A percentile compares a stretch with the other conserved stretches of the same genome.
Conservation (phyloP, 1,139 yeast genomes). For the Wickerhamomyces sp. region DNA sequence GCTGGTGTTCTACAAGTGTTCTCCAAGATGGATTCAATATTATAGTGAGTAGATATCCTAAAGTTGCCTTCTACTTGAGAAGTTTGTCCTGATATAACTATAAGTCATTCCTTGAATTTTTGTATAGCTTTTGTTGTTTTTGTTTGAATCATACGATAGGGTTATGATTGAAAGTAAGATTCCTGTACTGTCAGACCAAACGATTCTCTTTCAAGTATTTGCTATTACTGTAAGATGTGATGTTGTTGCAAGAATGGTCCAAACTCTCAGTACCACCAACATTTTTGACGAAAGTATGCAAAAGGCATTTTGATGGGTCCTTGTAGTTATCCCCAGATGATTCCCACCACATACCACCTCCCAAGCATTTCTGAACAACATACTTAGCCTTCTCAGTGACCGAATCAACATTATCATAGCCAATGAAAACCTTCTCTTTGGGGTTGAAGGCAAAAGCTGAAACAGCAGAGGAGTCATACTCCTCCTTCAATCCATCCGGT, state of each 20-base stretch:
- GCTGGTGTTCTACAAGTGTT: slow-evolving; percentile 73
- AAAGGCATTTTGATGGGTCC: slow-evolving; percentile 32
- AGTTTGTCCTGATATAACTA: no score
- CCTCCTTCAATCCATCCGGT: slow-evolving; percentile 36
- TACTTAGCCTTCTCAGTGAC: slow-evolving; percentile 57
- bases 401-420: slow-evolving; percentile 62
- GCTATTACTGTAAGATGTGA: slow-evolving; percentile 9
- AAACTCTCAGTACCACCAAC: slow-evolving; percentile 33
- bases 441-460: slow-evolving; percentile 55
- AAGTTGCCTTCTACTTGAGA: no score
- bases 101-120: not conserved
- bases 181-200: not conserved
- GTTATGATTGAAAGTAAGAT: not conserved
- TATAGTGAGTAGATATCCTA: slow-evolving; percentile 19
- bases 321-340: slow-evolving; percentile 61
- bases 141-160: no score
- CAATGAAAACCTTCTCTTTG: slow-evolving; percentile 38
- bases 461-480: slow-evolving; percentile 47
- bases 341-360: slow-evolving; percentile 97
- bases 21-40: slow-evolving; percentile 42
- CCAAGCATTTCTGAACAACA: slow-evolving; percentile 43
- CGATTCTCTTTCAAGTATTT: slow-evolving; percentile 8
- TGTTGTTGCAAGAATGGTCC: slow-evolving; percentile 9
- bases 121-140: not conserved
- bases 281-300: slow-evolving; percentile 35